Evolutionary conservation across 768 basidiomycete genomes (phyloP), one percentile per base, ranked within the genome.

Genomic region (Hericium erinaceus): DNA sequence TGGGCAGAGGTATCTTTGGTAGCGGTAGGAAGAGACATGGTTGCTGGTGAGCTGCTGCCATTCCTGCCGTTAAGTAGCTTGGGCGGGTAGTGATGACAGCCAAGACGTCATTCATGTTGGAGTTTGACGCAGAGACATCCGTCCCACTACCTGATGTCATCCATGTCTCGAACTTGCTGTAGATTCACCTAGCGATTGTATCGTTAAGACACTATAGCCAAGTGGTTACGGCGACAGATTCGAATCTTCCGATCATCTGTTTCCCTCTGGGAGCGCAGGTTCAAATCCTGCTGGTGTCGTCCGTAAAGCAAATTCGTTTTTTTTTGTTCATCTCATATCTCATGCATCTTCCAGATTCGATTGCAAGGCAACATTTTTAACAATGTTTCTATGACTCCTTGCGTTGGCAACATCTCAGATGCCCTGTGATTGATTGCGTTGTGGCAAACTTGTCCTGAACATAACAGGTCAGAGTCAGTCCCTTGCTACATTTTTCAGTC

Each of bases 21-120:
- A 8, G 87, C 80, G 37, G 78, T 70, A 7, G 86, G 83, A 16
- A 89, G 77, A 60, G 87, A 86, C 86, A 89, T 89, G 52, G 58
- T 67, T 56, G 39, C 22, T 28, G 41, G 10, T 13, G 52, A 15
- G 5, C 16, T 46, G 44, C 20, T 46, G 44, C 8, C n/a, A 16
- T 16, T 16, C 15, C n/a, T 11, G 48, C 48, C 50, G 41, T 28
- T 5, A 39, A 55, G 22, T 20, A 46, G 7, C 3, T 15, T 16
- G 52, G 13, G 52, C 13, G 52, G 16, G 11, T 8, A n/a, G 16
- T n/a, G 38, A 22, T 22, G 20, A 50, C 49, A 8, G 49, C 18
- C 22, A 20, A 8, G 8, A 50, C 49, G 49, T 50, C 49, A 50
- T 50, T 24, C 28, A 33, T 33, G 28, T 33, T 33, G 44, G 13